Evolutionary conservation across 352 stramenopile genomes (phyloP).

Genomic region (Thalassiosira hispida): DNA sequence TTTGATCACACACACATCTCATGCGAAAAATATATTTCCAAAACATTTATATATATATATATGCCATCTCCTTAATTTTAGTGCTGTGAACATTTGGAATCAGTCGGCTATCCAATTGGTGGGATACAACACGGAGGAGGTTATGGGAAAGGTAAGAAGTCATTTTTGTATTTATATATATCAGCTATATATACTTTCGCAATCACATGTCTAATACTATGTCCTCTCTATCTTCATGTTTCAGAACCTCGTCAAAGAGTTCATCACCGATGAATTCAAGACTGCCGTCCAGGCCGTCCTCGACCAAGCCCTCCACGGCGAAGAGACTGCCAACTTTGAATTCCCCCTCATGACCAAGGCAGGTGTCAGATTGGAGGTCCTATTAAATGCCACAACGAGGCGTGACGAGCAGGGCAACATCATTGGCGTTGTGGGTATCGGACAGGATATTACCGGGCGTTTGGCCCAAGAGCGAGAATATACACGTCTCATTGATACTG

Average conservation of each 20-base stretch:
- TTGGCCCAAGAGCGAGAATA: constrained; percentile 88
- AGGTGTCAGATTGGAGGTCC: constrained; percentile 53
- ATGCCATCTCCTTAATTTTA: too few relatives aligned
- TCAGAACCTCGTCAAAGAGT: constrained; percentile 84
- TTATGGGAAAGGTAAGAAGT: constrained; percentile 84
- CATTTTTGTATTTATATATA: too few relatives aligned
- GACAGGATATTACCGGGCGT: constrained; percentile 89
- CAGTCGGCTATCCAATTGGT: constrained; percentile 83
- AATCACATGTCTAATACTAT: too few relatives aligned
- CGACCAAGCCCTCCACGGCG: constrained; percentile 39
- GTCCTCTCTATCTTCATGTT: too few relatives aligned
- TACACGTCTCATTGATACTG: constrained; percentile 64
- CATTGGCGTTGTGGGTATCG: constrained; percentile 90
- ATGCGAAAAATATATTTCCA: too few relatives aligned
- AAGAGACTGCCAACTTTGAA: constrained; percentile 65
- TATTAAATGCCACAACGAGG: constrained; percentile 58
- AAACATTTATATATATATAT: too few relatives aligned
- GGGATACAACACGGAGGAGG: constrained; percentile 89
- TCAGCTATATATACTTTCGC: too few relatives aligned
- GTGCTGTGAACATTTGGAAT: constrained; percentile 88
- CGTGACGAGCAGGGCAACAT: constrained; percentile 91
- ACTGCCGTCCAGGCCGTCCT: constrained; percentile 67
- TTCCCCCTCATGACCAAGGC: constrained; percentile 88
- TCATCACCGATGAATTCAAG: constrained; percentile 86
- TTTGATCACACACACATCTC: too few relatives aligned